A percentile compares a stretch with the other conserved stretches of the same genome.
Evolutionary conservation across 2,329 filamentous ascomycete genomes (phyloP).

Genomic region (Capronia epimyces): DNA sequence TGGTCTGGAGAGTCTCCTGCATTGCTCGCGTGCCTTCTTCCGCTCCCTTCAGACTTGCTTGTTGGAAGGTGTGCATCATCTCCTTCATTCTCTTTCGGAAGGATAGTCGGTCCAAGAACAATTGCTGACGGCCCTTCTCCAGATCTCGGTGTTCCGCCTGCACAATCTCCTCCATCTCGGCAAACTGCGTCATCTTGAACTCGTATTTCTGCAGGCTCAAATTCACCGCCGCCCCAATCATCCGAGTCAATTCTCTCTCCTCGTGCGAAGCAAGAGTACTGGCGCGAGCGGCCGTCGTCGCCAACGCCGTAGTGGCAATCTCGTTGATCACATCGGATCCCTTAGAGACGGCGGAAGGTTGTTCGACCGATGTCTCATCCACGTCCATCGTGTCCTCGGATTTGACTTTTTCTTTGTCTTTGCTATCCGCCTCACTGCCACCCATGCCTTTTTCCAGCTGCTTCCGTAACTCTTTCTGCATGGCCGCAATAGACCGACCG

Average conservation of each 20-base stretch:
- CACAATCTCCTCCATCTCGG: conserved; percentile 88
- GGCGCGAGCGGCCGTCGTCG: conserved; percentile 76
- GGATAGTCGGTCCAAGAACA: conserved; percentile 84
- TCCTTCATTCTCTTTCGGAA: conserved; percentile 84
- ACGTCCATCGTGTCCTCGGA: conserved; percentile 58
- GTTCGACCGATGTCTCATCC: conserved; percentile 37
- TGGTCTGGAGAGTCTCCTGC: conserved; percentile 18
- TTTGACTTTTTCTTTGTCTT: conserved; percentile 39
- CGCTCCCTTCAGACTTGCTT: conserved; percentile 40
- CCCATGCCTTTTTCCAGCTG: conserved; percentile 62
- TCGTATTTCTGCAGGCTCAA: conserved; percentile 93
- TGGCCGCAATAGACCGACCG: conserved; percentile 77
- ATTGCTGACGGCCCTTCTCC: conserved; percentile 82
- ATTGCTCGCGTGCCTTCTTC: conserved; percentile 35
- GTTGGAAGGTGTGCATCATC: conserved; percentile 65
- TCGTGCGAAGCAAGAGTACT: conserved; percentile 89
- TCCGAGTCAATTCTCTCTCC: conserved; percentile 90
- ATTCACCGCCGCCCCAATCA: conserved; percentile 88
- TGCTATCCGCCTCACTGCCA: conserved; percentile 45
- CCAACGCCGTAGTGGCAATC: conserved; percentile 74
- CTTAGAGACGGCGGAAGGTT: conserved; percentile 37
- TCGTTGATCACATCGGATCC: conserved; percentile 54
- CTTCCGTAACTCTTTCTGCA: conserved; percentile 71
- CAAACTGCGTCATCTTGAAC: conserved; percentile 91
- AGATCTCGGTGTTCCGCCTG: conserved; percentile 89